A percentile compares a stretch with the other conserved stretches of the same genome.
Evolutionary conservation across 2,329 filamentous ascomycete genomes (phyloP).

Genomic region (Apiospora hydei): DNA sequence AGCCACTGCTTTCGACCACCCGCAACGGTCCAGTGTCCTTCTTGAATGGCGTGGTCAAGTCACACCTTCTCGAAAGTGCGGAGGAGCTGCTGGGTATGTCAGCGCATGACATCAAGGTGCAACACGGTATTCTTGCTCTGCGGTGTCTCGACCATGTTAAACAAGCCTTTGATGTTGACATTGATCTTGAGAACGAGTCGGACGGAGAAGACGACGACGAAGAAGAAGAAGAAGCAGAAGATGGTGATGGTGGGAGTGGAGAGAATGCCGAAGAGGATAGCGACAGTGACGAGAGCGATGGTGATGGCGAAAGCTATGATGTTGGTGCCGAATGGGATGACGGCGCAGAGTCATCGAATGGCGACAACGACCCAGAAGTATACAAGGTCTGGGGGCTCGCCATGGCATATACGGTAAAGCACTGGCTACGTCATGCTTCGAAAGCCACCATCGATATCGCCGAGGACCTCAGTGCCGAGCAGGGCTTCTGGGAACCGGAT

Average conservation of each 20-base stretch:
- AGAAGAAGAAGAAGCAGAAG: slow-evolving; percentile 20
- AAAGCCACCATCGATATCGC: slow-evolving; percentile 52
- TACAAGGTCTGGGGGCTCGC: slow-evolving; percentile 35
- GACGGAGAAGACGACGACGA: slow-evolving; percentile 23
- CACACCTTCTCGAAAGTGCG: slow-evolving; percentile 48
- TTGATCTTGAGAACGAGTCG: slow-evolving; percentile 25
- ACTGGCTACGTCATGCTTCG: slow-evolving; percentile 51
- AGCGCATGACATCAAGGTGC: slow-evolving; percentile 47
- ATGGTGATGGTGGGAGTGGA: slow-evolving; percentile 14
- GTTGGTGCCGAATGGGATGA: background rate
- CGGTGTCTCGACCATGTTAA: slow-evolving; percentile 33
- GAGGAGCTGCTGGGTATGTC: slow-evolving; percentile 45
- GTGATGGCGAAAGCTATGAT: slow-evolving; percentile 1
- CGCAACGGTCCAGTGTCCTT: slow-evolving; percentile 38
- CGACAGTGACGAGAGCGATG: slow-evolving; percentile 24
- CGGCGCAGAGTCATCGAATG: slow-evolving; percentile 3
- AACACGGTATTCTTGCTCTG: slow-evolving; percentile 50
- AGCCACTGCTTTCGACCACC: slow-evolving; percentile 41
- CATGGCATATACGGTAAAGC: slow-evolving; percentile 47
- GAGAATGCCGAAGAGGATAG: background rate
- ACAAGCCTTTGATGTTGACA: slow-evolving; percentile 23
- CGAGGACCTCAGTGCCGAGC: slow-evolving; percentile 47
- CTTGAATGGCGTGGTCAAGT: slow-evolving; percentile 46
- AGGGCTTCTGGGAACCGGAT: slow-evolving; percentile 47
- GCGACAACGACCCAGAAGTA: slow-evolving; percentile 37